Evolutionary conservation across 2,329 filamentous ascomycete species (phyloP).

Genomic region (Arachnomyces sp.): DNA sequence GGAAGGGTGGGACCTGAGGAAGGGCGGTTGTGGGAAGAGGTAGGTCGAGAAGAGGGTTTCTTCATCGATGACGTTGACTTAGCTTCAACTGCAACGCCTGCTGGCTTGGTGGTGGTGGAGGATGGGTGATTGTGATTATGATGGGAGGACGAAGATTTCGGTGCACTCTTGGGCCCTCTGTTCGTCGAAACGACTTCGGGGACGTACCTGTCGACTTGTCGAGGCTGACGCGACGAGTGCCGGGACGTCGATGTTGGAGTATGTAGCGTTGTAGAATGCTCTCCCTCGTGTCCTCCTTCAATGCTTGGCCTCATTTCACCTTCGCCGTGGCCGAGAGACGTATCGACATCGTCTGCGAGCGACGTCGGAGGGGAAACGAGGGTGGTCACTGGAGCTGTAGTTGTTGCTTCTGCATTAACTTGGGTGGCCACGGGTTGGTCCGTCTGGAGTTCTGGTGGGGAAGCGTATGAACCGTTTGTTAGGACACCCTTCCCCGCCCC

Average conservation of each 20-base stretch:
- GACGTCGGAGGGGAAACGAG: conserved; percentile 41
- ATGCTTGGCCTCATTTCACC: conserved; percentile 22
- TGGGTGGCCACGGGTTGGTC: conserved; percentile 26
- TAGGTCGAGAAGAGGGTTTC: conserved; percentile 29
- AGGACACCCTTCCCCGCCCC: not conserved
- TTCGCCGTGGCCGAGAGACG: conserved; percentile 19
- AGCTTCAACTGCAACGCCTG: not conserved
- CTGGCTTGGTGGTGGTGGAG: too few relatives aligned
- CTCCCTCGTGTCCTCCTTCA: conserved; percentile 19
- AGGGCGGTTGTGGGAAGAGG: conserved; percentile 29
- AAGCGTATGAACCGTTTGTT: conserved; percentile 27
- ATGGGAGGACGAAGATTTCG: conserved; percentile 17
- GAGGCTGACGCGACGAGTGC: conserved; percentile 39
- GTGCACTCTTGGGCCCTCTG: conserved; percentile 19
- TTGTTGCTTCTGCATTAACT: conserved; percentile 18
- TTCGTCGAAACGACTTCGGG: conserved; percentile 22
- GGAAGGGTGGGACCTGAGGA: too few relatives aligned
- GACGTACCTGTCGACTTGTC: conserved; percentile 32
- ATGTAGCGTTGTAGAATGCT: conserved; percentile 21
- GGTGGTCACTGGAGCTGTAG: conserved; percentile 27
- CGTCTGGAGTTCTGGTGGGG: conserved; percentile 29
- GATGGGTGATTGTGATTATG: conserved; percentile 1
- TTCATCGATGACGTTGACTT: conserved; percentile 19
- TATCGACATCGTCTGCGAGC: conserved; percentile 34
- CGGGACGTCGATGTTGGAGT: conserved; percentile 36